These are phyloP conservation scores for Wickerhamomyces chaumierensis DNA, from an alignment of 805 yeast species.

Conservation along the genomic window DNA sequence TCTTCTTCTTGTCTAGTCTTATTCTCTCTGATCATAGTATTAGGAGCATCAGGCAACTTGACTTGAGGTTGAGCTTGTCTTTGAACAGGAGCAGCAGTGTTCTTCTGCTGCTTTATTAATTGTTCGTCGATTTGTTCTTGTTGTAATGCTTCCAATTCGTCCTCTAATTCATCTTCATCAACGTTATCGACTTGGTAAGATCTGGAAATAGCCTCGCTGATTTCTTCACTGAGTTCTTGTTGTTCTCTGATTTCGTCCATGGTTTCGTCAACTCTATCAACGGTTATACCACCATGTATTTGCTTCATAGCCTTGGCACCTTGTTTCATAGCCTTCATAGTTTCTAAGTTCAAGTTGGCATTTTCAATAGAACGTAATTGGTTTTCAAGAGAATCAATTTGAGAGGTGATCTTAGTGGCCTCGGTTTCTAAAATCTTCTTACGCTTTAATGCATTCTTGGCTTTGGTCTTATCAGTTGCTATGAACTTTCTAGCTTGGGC, in stretches of 20 bases:
- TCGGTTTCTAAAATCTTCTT: slow-evolving; percentile 76
- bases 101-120: slow-evolving; percentile 26
- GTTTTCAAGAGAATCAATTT: slow-evolving; percentile 80
- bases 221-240: slow-evolving; percentile 89
- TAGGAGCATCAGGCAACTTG: slow-evolving; percentile 36
- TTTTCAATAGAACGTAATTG: slow-evolving; percentile 86
- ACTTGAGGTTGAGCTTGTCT: slow-evolving; percentile 17
- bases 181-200: slow-evolving; percentile 73
- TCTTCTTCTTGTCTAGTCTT: slow-evolving; percentile 16
- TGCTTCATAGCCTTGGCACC: slow-evolving; percentile 96
- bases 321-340: slow-evolving; percentile 97
- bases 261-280: slow-evolving; percentile 92
- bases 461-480: slow-evolving; percentile 46
- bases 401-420: slow-evolving; percentile 71
- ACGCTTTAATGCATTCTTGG: slow-evolving; percentile 78
- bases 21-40: slow-evolving; percentile 19
- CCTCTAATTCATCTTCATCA: slow-evolving; percentile 90
- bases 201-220: slow-evolving; percentile 89
- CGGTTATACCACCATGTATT: slow-evolving; percentile 88
- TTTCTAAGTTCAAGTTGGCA: slow-evolving; percentile 93
- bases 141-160: slow-evolving; percentile 80
- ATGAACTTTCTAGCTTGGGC: slow-evolving; percentile 70
- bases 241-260: slow-evolving; percentile 98
- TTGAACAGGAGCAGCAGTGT: slow-evolving; percentile 2
- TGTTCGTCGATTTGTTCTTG: slow-evolving; percentile 65